A percentile compares a stretch with the other conserved stretches of the same genome.
phyloP scores from a whole-genome alignment of 768 basidiomycete species.

The Gloeopeniophorella convolvens region DNA sequence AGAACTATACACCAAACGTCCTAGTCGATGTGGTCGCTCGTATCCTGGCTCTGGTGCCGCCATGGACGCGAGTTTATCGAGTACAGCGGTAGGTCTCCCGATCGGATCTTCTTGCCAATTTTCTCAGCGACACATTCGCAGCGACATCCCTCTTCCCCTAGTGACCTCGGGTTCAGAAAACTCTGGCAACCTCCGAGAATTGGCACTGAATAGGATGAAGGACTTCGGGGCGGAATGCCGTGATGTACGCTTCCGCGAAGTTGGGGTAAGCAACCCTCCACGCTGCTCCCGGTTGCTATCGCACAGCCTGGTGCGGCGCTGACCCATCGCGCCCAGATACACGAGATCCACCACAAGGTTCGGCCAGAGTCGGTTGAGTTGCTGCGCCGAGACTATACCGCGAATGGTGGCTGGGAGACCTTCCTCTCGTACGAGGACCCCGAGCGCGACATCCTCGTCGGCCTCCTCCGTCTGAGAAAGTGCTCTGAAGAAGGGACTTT shows the following conservation, averaged over 20 bases:
- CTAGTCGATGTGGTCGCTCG: constrained; percentile 95
- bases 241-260: constrained; percentile 96
- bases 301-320: not conserved
- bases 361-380: constrained; percentile 94
- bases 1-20: constrained; percentile 99
- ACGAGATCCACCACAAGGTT: constrained; percentile 98
- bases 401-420: constrained; percentile 99
- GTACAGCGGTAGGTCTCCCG: constrained; percentile 70
- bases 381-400: constrained; percentile 89
- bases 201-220: constrained; percentile 96
- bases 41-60: constrained; percentile 92
- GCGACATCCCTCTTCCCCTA: constrained; percentile 94
- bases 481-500: constrained; percentile 98
- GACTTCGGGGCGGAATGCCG: constrained; percentile 97
- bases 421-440: constrained; percentile 99
- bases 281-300: constrained; percentile 1
- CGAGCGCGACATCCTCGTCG: constrained; percentile 92
- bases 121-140: constrained; percentile 26
- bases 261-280: constrained; percentile 63
- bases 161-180: constrained; percentile 98
- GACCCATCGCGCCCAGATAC: constrained; percentile 80
- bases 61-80: constrained; percentile 97
- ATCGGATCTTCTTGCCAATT: not conserved
- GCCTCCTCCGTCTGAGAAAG: constrained; percentile 84
- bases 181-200: constrained; percentile 91